Conservation (phyloP, 2,329 filamentous ascomycete genomes). For the Rhinocladiella mackenziei region DNA sequence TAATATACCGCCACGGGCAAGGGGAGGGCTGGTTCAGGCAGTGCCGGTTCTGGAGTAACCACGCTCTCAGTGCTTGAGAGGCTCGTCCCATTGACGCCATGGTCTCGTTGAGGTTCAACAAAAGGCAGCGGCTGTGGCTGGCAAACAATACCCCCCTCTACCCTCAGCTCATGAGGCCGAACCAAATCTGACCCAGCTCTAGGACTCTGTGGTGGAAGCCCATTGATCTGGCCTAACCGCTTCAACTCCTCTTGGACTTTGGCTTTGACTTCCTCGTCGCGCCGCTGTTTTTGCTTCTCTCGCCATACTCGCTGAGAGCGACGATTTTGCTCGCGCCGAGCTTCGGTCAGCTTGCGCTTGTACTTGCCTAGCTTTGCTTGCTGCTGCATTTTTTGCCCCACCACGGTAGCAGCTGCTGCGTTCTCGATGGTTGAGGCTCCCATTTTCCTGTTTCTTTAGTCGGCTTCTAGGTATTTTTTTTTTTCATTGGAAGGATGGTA, state of each 20-base stretch:
- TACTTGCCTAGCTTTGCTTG: too few relatives aligned
- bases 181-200: too few relatives aligned
- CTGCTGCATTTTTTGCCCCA: too few relatives aligned
- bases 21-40: slow-evolving; percentile 12
- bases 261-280: slow-evolving; percentile 15
- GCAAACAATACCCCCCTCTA: too few relatives aligned
- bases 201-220: neutral
- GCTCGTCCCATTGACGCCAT: neutral
- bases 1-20: slow-evolving; percentile 15
- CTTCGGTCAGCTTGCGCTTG: slow-evolving; percentile 32
- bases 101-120: too few relatives aligned
- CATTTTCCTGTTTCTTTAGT: too few relatives aligned
- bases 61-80: neutral
- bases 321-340: slow-evolving; percentile 24
- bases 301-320: slow-evolving; percentile 22
- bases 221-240: neutral
- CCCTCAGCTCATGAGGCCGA: neutral
- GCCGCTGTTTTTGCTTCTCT: slow-evolving; percentile 20
- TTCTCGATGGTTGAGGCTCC: too few relatives aligned
- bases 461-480: too few relatives aligned
- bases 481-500: too few relatives aligned
- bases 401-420: too few relatives aligned
- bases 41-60: neutral
- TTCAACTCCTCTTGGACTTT: slow-evolving; percentile 15
- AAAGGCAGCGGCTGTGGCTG: too few relatives aligned